phyloP scores from a whole-genome alignment of 2,329 filamentous ascomycete species.

The Verticillium zaregamsianum region DNA sequence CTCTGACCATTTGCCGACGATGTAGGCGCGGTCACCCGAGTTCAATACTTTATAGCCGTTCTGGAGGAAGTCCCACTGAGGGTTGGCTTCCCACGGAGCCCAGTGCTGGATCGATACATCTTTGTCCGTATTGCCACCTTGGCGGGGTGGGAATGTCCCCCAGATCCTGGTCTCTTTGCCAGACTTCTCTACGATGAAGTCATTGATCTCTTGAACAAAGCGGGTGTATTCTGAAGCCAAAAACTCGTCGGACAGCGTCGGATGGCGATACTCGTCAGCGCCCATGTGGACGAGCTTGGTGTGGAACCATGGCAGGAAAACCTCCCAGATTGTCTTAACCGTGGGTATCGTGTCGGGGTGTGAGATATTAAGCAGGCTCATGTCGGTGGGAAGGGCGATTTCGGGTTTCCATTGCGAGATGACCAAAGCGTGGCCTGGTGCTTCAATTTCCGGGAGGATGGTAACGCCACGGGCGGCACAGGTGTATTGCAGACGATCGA shows the following conservation, averaged over 20 bases:
- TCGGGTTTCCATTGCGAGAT: slow-evolving; percentile 54
- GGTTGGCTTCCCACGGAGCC: slow-evolving; percentile 16
- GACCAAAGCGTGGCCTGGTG: slow-evolving; percentile 46
- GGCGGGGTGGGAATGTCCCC: slow-evolving; percentile 34
- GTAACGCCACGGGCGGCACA: slow-evolving; percentile 48
- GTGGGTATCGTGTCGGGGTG: slow-evolving; percentile 47
- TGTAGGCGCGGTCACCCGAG: slow-evolving; percentile 18
- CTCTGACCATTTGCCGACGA: slow-evolving; percentile 17
- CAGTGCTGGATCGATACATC: slow-evolving; percentile 32
- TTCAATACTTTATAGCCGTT: slow-evolving; percentile 19
- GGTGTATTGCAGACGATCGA: slow-evolving; percentile 42
- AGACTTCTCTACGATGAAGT: slow-evolving; percentile 37
- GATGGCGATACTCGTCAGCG: slow-evolving; percentile 46
- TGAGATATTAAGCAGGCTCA: slow-evolving; percentile 46
- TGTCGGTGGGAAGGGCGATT: slow-evolving; percentile 40
- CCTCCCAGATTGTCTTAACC: slow-evolving; percentile 45
- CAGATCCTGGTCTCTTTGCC: slow-evolving; percentile 47
- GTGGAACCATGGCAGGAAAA: slow-evolving; percentile 51
- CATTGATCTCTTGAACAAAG: slow-evolving; percentile 39
- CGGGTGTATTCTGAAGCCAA: slow-evolving; percentile 45
- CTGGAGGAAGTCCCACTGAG: slow-evolving; percentile 14
- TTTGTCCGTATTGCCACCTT: slow-evolving; percentile 7
- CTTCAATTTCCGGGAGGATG: slow-evolving; percentile 50
- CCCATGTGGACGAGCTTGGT: slow-evolving; percentile 50
- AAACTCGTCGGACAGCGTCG: slow-evolving; percentile 21